These are phyloP conservation scores for Daldinia concentrica DNA, from an alignment of 495 filamentous ascomycete species.

Conservation along the genomic window DNA sequence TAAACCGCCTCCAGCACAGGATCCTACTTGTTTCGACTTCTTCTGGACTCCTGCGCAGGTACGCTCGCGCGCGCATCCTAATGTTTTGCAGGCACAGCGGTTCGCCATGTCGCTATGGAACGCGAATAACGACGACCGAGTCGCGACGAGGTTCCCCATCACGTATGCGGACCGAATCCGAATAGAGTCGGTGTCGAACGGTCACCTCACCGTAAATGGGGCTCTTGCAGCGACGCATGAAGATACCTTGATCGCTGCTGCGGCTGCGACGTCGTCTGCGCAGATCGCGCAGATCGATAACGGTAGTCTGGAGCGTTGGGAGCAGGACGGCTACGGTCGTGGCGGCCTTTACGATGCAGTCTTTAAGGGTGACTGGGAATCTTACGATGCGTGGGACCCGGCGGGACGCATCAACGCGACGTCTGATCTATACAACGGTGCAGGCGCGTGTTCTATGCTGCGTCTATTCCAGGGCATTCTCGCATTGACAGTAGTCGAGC, in stretches of 20 bases:
- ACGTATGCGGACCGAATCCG: constrained; percentile 86
- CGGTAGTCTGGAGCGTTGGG: constrained; percentile 89
- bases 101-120: constrained; percentile 90
- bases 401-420: constrained; percentile 75
- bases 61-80: constrained; percentile 78
- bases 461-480: constrained; percentile 91
- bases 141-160: constrained; percentile 69
- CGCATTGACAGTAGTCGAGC: constrained; percentile 78
- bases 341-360: constrained; percentile 78
- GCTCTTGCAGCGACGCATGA: constrained; percentile 42
- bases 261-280: constrained; percentile 54
- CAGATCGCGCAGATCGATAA: constrained; percentile 82
- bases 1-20: constrained; percentile 60
- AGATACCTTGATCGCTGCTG: constrained; percentile 56
- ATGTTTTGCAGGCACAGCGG: constrained; percentile 75
- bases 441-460: constrained; percentile 86
- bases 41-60: constrained; percentile 91
- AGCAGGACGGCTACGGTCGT: constrained; percentile 79
- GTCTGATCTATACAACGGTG: constrained; percentile 86
- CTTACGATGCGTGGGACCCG: constrained; percentile 86
- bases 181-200: constrained; percentile 65
- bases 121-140: constrained; percentile 69
- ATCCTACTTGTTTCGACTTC: constrained; percentile 88
- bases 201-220: constrained; percentile 49
- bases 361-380: constrained; percentile 82